phyloP scores from a whole-genome alignment of 2,329 filamentous ascomycete species.

The Magnaporthales sp. region DNA sequence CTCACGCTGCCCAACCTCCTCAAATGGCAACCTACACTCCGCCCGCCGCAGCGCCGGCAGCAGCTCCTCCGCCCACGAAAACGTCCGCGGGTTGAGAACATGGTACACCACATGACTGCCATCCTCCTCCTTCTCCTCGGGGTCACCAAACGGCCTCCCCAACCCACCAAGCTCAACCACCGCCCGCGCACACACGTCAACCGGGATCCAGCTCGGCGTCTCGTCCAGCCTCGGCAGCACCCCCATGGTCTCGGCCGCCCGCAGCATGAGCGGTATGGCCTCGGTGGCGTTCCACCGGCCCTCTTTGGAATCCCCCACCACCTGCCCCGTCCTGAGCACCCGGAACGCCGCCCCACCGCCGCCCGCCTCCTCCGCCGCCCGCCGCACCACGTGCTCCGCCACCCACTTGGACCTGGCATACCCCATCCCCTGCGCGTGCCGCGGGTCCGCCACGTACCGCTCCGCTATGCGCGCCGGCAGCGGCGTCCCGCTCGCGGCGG shows the following conservation, averaged over 20 bases:
- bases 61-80: conserved; percentile 40
- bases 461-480: conserved; percentile 26
- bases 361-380: conserved; percentile 11
- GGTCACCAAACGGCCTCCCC: neutral
- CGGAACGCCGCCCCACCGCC: conserved; percentile 13
- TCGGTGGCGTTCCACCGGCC: conserved; percentile 43
- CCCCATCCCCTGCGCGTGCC: conserved; percentile 37
- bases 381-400: conserved; percentile 32
- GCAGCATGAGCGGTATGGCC: conserved; percentile 43
- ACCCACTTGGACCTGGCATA: conserved; percentile 43
- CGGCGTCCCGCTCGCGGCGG: conserved; percentile 28
- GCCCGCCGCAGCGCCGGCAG: conserved; percentile 32
- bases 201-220: conserved; percentile 34
- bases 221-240: conserved; percentile 36
- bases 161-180: conserved; percentile 26
- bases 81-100: conserved; percentile 36
- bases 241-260: conserved; percentile 31
- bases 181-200: conserved; percentile 32
- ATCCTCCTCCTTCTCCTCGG: conserved; percentile 12
- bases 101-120: conserved; percentile 26
- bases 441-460: conserved; percentile 21
- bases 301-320: conserved; percentile 35
- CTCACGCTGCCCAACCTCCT: conserved; percentile 29
- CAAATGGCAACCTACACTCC: conserved; percentile 33
- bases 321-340: conserved; percentile 39